Evolutionary conservation across 148 eudicot genomes (phyloP).

Genomic region (Vaccinium macrocarpon): DNA sequence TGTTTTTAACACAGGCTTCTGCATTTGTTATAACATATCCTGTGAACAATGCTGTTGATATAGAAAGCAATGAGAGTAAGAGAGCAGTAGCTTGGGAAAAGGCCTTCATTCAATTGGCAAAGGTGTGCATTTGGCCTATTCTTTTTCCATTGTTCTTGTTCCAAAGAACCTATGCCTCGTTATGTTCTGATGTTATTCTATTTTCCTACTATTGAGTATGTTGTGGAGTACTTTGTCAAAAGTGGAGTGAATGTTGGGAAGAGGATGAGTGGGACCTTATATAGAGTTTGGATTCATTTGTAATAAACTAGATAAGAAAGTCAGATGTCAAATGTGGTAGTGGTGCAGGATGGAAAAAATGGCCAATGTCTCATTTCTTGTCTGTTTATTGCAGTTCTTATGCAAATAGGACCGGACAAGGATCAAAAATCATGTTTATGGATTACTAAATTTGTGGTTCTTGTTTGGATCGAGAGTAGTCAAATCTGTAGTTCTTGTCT

Average conservation of each 20-base stretch:
- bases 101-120: constrained; percentile 85
- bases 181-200: not conserved
- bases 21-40: constrained; percentile 96
- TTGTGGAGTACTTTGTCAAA: not conserved
- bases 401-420: not conserved
- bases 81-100: constrained; percentile 90
- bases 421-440: not conserved
- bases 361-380: not conserved
- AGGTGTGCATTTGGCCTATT: constrained; percentile 43
- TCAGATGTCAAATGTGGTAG: not conserved
- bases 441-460: not conserved
- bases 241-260: not conserved
- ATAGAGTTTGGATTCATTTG: not conserved
- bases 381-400: not conserved
- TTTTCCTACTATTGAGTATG: constrained; percentile 15
- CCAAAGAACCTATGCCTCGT: not conserved
- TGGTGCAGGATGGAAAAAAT: not conserved
- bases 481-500: not conserved
- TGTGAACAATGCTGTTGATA: constrained; percentile 82
- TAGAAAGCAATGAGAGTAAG: constrained; percentile 64
- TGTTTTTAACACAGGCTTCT: constrained; percentile 68
- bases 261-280: not conserved
- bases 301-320: not conserved
- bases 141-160: constrained; percentile 8
- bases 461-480: not conserved